Base-by-base conservation (phyloP, 768 basidiomycete genomes). In the Phanerochaete carnosa region DNA sequence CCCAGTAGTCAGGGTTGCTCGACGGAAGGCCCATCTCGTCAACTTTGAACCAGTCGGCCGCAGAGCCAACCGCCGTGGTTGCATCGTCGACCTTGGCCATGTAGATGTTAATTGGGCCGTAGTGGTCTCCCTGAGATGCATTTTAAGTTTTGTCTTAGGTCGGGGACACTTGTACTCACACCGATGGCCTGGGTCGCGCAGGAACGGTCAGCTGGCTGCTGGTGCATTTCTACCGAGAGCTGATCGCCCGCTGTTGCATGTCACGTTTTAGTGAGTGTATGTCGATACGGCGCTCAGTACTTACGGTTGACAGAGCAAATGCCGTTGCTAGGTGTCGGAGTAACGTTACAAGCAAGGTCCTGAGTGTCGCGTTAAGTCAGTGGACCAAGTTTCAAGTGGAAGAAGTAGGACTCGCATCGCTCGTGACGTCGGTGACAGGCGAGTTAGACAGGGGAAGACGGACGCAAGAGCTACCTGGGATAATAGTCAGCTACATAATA, bases 161-260 rank as follows among this genome's bases (percentile, higher is more conserved):
- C 47, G 47, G 23, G 23, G 16, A 26, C 47, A 25, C 5, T 25
- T 49, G 29, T 19, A 25, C 56, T 45, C 47, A 57, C 56, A 23
- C 81, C 81, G 61, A 83, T 82, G 12, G 80, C 81, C 62, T 83
- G 74, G 58, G 72, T 76, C 7, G 72, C 66, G 63, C 82, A 84
- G 2, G 73, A 73, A 37, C 81, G 77, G 51, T 80, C 75, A 37
- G 70, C 73, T 4, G 79, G 78, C 67, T 83, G 80, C 66, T 80
- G 79, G 65, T 83, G 80, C 81, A 83, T 83, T 69, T 84, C 82
- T 22, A 82, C 81, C 16, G 80, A 79, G 47, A 82, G 71, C 11
- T 64, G 65, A 62, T 79, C 79, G 4, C 81, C 81, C 57, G 81
- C 81, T 79, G 51, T 11, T 25, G 23, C 1, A 28, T 6, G 19